phyloP scores from a whole-genome alignment of 331 rosid genomes.

The Saraca asoca region DNA sequence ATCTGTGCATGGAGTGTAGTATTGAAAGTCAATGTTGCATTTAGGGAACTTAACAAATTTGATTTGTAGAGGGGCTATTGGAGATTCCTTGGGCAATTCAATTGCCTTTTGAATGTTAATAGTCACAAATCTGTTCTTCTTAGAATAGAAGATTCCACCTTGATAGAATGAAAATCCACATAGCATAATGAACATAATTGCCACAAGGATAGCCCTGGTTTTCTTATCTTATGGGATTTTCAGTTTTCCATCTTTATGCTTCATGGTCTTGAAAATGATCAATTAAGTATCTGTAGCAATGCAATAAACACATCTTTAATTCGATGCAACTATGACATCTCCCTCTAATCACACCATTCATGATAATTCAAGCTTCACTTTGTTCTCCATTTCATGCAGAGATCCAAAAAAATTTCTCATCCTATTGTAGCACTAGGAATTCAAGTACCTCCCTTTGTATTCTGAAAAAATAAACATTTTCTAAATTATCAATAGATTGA shows the following conservation, averaged over 20 bases:
- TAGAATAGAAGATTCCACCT: conserved; percentile 75
- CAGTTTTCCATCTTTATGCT: conserved; percentile 89
- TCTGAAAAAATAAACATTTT: no score
- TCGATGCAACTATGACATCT: no score
- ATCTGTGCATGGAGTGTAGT: conserved; percentile 98
- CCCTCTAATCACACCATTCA: conserved; percentile 1
- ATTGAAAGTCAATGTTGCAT: conserved; percentile 74
- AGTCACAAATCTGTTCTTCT: conserved; percentile 41
- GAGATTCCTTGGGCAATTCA: conserved; percentile 47
- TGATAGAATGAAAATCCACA: conserved; percentile 86
- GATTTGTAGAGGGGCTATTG: conserved; percentile 56
- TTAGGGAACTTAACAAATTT: conserved; percentile 55
- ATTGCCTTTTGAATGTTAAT: conserved; percentile 36
- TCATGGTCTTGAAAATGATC: conserved; percentile 54
- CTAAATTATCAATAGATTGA: no score
- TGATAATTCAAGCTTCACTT: conserved; percentile 9
- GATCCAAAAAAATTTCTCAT: no score
- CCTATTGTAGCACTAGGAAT: no score
- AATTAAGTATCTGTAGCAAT: conserved; percentile 52
- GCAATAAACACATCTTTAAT: conserved; percentile 20
- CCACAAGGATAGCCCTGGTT: conserved; percentile 49
- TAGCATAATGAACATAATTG: conserved; percentile 53
- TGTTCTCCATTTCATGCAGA: background rate
- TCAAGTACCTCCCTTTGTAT: no score
- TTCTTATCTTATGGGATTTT: conserved; percentile 52